Conservation (phyloP, 345 rosid genomes). For the Eucalyptus erythrocorys region DNA sequence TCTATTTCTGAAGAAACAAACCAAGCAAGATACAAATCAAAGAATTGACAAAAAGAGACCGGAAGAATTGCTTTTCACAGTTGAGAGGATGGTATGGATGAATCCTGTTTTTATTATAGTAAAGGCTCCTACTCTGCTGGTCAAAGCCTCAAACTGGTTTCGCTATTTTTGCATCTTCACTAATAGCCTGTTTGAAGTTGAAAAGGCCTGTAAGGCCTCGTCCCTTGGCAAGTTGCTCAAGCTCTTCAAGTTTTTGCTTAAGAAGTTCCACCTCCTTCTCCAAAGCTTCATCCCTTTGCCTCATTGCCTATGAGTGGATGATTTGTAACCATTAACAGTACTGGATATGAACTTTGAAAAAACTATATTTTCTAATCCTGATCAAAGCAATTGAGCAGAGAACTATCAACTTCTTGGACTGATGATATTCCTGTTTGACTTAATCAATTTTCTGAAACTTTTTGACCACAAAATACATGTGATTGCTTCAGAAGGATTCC, state of each 20-base stretch:
- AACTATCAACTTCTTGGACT: not conserved
- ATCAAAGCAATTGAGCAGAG: not conserved
- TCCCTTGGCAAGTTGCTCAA: slow-evolving; percentile 64
- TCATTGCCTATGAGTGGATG: slow-evolving; percentile 24
- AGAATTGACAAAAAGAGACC: not conserved
- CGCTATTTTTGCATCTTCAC: slow-evolving; percentile 8
- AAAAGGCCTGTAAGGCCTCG: slow-evolving; percentile 57
- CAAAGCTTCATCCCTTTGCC: slow-evolving; percentile 50
- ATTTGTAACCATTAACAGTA: not conserved
- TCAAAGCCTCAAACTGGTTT: slow-evolving; percentile 21
- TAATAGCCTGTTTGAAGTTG: slow-evolving; percentile 25
- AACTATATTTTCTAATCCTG: not conserved
- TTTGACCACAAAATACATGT: not conserved
- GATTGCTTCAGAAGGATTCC: not conserved
- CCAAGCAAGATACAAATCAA: not conserved
- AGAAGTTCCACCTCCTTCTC: slow-evolving; percentile 47
- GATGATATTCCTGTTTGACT: not conserved
- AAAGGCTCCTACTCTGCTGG: not conserved
- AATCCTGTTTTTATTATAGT: not conserved
- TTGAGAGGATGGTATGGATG: not conserved
- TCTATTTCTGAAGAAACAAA: not conserved
- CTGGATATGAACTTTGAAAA: not conserved
- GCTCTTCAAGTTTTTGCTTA: slow-evolving; percentile 42
- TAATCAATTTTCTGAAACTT: not conserved
- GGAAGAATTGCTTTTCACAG: not conserved